Percentiles rank a stretch among this genome's conserved stretches.
Evolutionary conservation across 2,329 filamentous ascomycete genomes (phyloP).

Genomic region (Colletotrichum sp.): DNA sequence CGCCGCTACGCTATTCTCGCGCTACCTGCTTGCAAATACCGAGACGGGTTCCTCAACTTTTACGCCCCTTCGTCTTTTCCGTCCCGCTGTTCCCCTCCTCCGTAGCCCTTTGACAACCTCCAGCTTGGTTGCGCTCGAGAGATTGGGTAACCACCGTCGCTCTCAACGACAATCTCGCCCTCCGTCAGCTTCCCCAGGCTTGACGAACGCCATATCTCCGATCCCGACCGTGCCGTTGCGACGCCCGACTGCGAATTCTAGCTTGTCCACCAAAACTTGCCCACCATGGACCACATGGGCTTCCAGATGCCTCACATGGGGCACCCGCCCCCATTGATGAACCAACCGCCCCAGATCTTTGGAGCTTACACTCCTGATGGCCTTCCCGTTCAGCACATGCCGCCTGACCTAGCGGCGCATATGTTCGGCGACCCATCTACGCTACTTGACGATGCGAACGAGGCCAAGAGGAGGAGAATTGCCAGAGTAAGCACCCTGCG

Average conservation of each 20-base stretch:
- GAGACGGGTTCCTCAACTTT: neutral
- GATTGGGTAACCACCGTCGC: neutral
- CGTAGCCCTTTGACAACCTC: neutral
- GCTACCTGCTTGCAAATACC: constrained; percentile 11
- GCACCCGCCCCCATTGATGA: constrained; percentile 61
- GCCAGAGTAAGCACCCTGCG: constrained; percentile 65
- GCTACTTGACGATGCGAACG: constrained; percentile 70
- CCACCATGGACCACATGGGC: constrained; percentile 56
- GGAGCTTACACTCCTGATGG: constrained; percentile 66
- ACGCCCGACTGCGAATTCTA: neutral
- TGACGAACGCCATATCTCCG: neutral
- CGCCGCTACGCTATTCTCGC: constrained; percentile 1
- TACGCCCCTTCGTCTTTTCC: neutral
- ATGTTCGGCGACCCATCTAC: constrained; percentile 63
- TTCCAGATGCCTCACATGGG: constrained; percentile 64
- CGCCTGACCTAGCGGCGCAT: constrained; percentile 62
- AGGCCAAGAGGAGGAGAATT: constrained; percentile 88
- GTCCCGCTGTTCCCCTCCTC: neutral
- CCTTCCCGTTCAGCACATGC: constrained; percentile 60
- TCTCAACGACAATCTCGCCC: neutral
- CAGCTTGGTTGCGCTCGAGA: neutral
- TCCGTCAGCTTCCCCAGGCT: neutral
- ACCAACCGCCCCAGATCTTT: constrained; percentile 73
- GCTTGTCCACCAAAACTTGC: neutral
- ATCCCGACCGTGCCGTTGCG: neutral